Conservation (phyloP, 495 filamentous ascomycete genomes). For the Aspergillus nanangensis region DNA sequence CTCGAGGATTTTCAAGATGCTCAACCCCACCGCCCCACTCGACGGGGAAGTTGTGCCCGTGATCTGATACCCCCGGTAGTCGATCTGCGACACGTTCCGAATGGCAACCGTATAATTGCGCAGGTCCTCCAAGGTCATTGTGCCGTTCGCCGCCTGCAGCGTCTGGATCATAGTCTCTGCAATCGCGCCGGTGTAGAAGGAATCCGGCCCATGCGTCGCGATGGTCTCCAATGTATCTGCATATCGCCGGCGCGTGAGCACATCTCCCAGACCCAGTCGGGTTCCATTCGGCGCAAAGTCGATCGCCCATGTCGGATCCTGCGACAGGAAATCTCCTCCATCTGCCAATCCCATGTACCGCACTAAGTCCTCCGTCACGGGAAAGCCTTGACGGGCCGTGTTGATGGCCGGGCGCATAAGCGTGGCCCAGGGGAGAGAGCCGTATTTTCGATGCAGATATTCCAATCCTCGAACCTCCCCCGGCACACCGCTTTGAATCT, state of each 20-base stretch:
- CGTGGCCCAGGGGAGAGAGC: slow-evolving; percentile 62
- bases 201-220: slow-evolving; percentile 61
- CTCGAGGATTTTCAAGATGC: slow-evolving; percentile 72
- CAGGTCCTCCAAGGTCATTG: slow-evolving; percentile 78
- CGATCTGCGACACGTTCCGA: slow-evolving; percentile 57
- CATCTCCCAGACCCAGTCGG: slow-evolving; percentile 64
- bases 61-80: slow-evolving; percentile 67
- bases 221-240: slow-evolving; percentile 75
- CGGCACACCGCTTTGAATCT: slow-evolving; percentile 59
- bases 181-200: slow-evolving; percentile 70
- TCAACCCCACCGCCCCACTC: slow-evolving; percentile 67
- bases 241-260: slow-evolving; percentile 71
- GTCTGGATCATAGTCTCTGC: slow-evolving; percentile 70
- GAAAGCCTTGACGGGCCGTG: slow-evolving; percentile 74
- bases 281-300: slow-evolving; percentile 86
- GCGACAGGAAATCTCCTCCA: slow-evolving; percentile 57
- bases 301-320: slow-evolving; percentile 72
- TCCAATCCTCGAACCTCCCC: slow-evolving; percentile 78
- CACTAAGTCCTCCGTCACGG: slow-evolving; percentile 63
- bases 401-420: slow-evolving; percentile 67
- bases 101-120: slow-evolving; percentile 61
- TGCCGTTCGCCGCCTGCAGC: slow-evolving; percentile 63
- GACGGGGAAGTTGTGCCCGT: slow-evolving; percentile 66
- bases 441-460: slow-evolving; percentile 70
- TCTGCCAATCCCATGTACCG: slow-evolving; percentile 55